Evolutionary conservation across 768 basidiomycete genomes (phyloP).

Genomic region (Ramaria rubella): DNA sequence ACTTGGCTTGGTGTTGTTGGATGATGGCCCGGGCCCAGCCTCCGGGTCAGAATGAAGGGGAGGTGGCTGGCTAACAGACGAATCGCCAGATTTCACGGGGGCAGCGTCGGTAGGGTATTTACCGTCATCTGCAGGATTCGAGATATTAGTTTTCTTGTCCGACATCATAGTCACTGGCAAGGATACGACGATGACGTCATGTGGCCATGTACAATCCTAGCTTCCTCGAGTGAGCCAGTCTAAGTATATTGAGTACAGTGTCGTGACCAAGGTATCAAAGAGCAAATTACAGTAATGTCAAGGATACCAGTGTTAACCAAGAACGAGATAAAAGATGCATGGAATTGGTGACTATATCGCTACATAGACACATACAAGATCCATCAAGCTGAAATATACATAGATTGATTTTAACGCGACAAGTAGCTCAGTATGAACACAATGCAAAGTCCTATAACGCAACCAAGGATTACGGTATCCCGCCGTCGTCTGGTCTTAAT

Average conservation of each 20-base stretch:
- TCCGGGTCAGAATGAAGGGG: no score
- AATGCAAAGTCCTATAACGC: slow-evolving; percentile 80
- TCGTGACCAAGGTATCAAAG: no score
- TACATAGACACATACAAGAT: no score
- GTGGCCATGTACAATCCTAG: not conserved
- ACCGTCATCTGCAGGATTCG: not conserved
- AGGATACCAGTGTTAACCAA: no score
- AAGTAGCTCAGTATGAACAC: slow-evolving; percentile 53
- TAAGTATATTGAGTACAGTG: no score
- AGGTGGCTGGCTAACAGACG: no score
- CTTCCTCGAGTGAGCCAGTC: not conserved
- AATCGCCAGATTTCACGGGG: no score
- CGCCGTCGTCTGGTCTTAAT: slow-evolving; percentile 86
- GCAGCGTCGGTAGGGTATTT: not conserved
- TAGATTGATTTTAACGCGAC: slow-evolving; percentile 16
- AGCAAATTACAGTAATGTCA: no score
- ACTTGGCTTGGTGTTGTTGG: not conserved
- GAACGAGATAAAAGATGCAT: no score
- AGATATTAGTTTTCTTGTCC: not conserved
- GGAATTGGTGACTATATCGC: no score
- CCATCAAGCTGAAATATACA: no score
- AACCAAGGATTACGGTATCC: slow-evolving; percentile 84
- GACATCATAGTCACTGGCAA: not conserved
- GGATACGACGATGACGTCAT: not conserved
- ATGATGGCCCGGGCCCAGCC: not conserved